phyloP scores from a whole-genome alignment of 306 rosid genomes.

The Carpinus fangiana region DNA sequence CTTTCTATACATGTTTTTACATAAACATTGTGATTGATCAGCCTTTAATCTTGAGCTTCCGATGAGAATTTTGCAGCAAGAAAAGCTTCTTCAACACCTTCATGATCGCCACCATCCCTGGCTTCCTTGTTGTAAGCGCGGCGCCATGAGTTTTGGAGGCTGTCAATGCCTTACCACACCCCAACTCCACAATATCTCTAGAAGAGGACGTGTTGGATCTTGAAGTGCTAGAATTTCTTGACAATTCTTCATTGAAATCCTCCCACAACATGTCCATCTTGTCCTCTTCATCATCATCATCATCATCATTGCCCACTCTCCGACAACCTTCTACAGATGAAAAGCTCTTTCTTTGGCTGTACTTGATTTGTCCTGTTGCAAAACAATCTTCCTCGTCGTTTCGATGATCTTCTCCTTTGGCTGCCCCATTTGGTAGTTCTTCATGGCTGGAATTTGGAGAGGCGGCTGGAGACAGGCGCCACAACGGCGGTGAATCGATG shows the following conservation, averaged over 20 bases:
- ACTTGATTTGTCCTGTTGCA: constrained; percentile 7
- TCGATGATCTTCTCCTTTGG: constrained; percentile 2
- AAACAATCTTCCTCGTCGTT: constrained; percentile 2
- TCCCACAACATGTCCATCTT: constrained; percentile 68
- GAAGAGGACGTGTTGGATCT: constrained; percentile 38
- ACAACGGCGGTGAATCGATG: constrained; percentile 49
- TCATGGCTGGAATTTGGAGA: constrained; percentile 26
- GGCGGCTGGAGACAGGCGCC: constrained; percentile 39
- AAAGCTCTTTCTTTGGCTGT: constrained; percentile 27
- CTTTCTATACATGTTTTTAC: too few relatives aligned
- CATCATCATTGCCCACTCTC: background rate
- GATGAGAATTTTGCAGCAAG: constrained; percentile 35
- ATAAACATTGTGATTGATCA: too few relatives aligned
- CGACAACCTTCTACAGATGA: constrained; percentile 19
- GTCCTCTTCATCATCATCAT: constrained; percentile 33
- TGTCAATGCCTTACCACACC: constrained; percentile 18
- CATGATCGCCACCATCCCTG: constrained; percentile 38
- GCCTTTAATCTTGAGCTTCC: constrained; percentile 26
- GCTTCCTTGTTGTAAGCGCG: constrained; percentile 23
- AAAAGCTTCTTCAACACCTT: constrained; percentile 56
- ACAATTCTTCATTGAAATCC: constrained; percentile 54
- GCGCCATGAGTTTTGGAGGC: constrained; percentile 14
- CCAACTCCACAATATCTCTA: constrained; percentile 29
- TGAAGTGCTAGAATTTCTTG: constrained; percentile 20
- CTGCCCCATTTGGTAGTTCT: background rate